Evolutionary conservation across 768 basidiomycete genomes (phyloP).

Genomic region (Mycena galopus): DNA sequence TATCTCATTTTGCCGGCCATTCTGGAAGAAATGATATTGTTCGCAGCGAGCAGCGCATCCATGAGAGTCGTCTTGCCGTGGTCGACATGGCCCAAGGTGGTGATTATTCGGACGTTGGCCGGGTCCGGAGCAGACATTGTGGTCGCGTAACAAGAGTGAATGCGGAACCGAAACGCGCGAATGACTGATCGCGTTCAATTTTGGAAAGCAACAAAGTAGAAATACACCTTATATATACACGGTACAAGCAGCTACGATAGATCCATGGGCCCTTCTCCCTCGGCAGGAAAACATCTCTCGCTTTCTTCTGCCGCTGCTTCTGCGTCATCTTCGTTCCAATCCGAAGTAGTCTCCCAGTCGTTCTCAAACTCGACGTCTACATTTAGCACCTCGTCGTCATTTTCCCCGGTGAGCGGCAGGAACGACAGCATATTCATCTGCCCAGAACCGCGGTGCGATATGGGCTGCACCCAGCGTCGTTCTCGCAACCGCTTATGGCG

Average conservation of each 20-base stretch:
- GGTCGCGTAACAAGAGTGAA: constrained; percentile 5
- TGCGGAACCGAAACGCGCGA: constrained; percentile 13
- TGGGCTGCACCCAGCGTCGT: constrained; percentile 90
- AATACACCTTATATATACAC: not conserved
- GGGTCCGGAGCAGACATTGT: constrained; percentile 25
- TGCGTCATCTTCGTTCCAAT: constrained; percentile 92
- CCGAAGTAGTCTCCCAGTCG: constrained; percentile 90
- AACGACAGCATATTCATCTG: constrained; percentile 68
- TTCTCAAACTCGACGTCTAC: constrained; percentile 91
- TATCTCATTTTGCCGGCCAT: constrained; percentile 98
- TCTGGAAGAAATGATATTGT: constrained; percentile 94
- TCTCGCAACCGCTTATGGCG: constrained; percentile 93
- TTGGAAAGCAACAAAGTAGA: not conserved
- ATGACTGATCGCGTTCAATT: not conserved
- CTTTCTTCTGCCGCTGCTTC: constrained; percentile 82
- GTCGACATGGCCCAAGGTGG: constrained; percentile 91
- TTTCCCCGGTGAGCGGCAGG: constrained; percentile 66
- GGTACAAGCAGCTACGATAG: constrained; percentile 43
- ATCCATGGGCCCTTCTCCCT: constrained; percentile 60
- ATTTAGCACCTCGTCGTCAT: constrained; percentile 70
- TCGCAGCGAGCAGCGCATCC: constrained; percentile 95
- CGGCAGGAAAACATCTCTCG: constrained; percentile 73
- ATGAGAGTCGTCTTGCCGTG: constrained; percentile 98
- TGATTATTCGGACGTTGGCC: constrained; percentile 64
- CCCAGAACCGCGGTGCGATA: constrained; percentile 64